phyloP scores from a whole-genome alignment of 192 early-diverging fungal species.

The Chytriomyces sp. region DNA sequence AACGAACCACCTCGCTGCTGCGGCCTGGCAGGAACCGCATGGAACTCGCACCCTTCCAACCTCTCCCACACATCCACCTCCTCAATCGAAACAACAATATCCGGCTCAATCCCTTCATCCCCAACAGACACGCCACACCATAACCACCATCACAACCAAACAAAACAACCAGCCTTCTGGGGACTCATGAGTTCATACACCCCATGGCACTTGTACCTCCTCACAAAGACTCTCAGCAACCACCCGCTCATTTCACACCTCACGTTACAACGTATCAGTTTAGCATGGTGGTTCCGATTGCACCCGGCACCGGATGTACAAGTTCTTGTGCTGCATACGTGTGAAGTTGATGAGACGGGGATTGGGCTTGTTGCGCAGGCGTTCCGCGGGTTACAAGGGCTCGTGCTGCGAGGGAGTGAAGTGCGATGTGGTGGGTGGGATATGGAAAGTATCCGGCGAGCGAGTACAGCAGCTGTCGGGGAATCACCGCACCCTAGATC shows the following conservation, averaged over 20 bases:
- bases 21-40: conserved; percentile 27
- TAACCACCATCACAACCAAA: background rate
- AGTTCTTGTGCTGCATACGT: conserved; percentile 40
- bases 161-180: conserved; percentile 26
- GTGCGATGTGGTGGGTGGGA: conserved; percentile 37
- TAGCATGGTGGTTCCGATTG: conserved; percentile 55
- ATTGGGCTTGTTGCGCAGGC: conserved; percentile 40
- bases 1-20: conserved; percentile 31
- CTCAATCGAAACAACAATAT: background rate
- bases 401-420: conserved; percentile 33
- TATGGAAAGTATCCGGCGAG: conserved; percentile 29
- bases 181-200: conserved; percentile 37
- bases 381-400: conserved; percentile 21
- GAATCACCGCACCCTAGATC: background rate
- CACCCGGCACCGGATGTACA: conserved; percentile 27
- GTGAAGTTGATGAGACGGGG: conserved; percentile 52
- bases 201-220: conserved; percentile 39
- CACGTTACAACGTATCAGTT: conserved; percentile 32
- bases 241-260: background rate
- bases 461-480: background rate
- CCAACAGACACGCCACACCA: conserved; percentile 2
- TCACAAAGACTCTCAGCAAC: conserved; percentile 15
- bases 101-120: background rate
- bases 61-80: background rate
- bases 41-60: conserved; percentile 1